Conservation (phyloP, 441 rosid species). For the Monsonia emarginata region DNA sequence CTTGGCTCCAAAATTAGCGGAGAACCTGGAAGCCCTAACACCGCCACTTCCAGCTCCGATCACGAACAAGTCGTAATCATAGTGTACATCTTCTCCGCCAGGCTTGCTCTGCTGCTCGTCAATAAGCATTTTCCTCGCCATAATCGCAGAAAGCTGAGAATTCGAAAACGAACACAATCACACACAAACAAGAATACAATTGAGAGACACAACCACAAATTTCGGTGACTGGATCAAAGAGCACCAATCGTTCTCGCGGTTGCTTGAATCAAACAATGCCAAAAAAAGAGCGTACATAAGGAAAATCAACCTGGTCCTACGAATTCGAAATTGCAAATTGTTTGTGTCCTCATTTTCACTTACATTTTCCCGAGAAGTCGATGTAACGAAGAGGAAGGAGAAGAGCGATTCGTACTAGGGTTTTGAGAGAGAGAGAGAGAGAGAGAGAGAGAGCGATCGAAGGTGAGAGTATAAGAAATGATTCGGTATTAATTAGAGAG, state of each 20-base stretch:
- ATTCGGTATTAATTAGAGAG: too few relatives aligned
- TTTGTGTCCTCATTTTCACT: not conserved
- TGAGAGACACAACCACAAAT: not conserved
- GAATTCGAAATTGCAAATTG: not conserved
- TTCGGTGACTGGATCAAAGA: not conserved
- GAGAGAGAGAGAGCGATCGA: too few relatives aligned
- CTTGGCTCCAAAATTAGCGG: constrained; percentile 83
- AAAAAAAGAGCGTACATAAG: not conserved
- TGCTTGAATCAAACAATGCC: not conserved
- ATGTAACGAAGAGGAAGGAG: too few relatives aligned
- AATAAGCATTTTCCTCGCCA: constrained; percentile 33
- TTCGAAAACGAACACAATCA: not conserved
- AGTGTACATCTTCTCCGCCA: constrained; percentile 29
- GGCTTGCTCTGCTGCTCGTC: constrained; percentile 25
- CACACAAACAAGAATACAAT: not conserved
- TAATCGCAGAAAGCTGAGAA: constrained; percentile 17
- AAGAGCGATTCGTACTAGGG: too few relatives aligned
- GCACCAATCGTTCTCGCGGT: not conserved
- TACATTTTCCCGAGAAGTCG: not conserved
- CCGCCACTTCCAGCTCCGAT: constrained; percentile 99
- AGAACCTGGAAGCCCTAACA: constrained; percentile 87
- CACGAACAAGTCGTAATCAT: constrained; percentile 84
- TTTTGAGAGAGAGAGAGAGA: too few relatives aligned
- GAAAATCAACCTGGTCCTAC: not conserved
- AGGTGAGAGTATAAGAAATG: too few relatives aligned